Conservation (phyloP, 805 yeast genomes). For the Metschnikowia cerradonensis region DNA sequence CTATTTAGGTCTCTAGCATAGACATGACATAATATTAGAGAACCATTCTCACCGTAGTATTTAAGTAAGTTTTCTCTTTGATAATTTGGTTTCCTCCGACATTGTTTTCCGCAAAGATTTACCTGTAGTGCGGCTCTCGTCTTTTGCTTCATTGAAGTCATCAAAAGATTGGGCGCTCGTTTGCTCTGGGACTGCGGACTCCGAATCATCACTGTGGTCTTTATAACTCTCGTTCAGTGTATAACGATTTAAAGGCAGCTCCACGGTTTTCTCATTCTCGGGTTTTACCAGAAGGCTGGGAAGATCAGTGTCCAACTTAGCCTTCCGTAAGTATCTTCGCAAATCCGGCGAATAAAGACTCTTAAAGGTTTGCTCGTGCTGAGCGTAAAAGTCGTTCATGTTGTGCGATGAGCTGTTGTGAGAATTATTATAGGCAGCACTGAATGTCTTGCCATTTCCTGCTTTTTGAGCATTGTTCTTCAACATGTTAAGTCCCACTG, state of each 20-base stretch:
- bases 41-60: too few relatives aligned
- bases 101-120: constrained; percentile 1
- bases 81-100: neutral
- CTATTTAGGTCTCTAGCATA: neutral
- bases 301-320: constrained; percentile 7
- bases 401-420: constrained; percentile 15
- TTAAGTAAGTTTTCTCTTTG: neutral
- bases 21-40: too few relatives aligned
- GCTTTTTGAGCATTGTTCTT: constrained; percentile 23
- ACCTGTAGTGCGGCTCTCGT: neutral
- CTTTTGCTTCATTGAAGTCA: neutral
- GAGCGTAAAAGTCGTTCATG: constrained; percentile 17
- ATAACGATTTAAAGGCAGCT: neutral
- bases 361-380: constrained; percentile 14
- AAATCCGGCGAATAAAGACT: constrained; percentile 25
- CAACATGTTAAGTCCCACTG: constrained; percentile 35
- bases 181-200: neutral
- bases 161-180: neutral
- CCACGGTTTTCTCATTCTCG: neutral
- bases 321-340: constrained; percentile 9
- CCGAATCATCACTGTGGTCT: constrained; percentile 2
- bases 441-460: neutral
- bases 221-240: neutral
- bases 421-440: constrained; percentile 9
- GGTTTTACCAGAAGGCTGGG: neutral